These are phyloP conservation scores for Kodamaea alishanica DNA, from an alignment of 1,139 yeast species.

Conservation along the genomic window DNA sequence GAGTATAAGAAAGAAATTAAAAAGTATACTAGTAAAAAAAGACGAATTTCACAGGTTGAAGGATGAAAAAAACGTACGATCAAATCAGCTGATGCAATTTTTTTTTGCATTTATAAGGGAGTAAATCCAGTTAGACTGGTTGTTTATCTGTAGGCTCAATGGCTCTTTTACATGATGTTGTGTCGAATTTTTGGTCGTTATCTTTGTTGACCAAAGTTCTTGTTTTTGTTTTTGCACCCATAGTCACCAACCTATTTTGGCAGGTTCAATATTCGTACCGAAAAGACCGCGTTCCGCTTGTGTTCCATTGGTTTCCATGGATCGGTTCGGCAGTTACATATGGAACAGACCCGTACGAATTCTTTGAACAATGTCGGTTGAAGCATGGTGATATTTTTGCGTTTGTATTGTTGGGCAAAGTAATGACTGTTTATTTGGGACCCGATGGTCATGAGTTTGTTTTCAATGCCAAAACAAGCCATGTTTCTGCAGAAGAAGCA, in stretches of 20 bases:
- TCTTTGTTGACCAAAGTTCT: slow-evolving; percentile 19
- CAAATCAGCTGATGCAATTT: neutral
- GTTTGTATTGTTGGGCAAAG: slow-evolving; percentile 80
- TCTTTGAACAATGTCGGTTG: slow-evolving; percentile 71
- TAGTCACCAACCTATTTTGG: slow-evolving; percentile 59
- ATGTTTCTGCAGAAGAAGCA: slow-evolving; percentile 95
- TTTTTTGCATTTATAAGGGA: no score
- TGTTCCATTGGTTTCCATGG: slow-evolving; percentile 93
- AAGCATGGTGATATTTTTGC: slow-evolving; percentile 92
- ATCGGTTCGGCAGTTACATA: slow-evolving; percentile 83
- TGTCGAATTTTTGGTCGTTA: neutral
- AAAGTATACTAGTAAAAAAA: slow-evolving; percentile 19
- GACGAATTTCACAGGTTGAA: slow-evolving; percentile 8
- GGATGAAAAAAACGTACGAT: neutral
- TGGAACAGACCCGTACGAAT: slow-evolving; percentile 90
- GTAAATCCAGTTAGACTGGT: no score
- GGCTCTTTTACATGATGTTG: no score
- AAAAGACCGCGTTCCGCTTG: slow-evolving; percentile 83
- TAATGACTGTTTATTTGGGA: slow-evolving; percentile 93
- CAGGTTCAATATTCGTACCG: slow-evolving; percentile 68
- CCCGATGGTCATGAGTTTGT: slow-evolving; percentile 97
- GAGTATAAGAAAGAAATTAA: slow-evolving; percentile 22
- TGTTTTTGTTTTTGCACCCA: slow-evolving; percentile 38
- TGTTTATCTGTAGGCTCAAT: no score
- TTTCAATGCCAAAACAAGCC: slow-evolving; percentile 81